Evolutionary conservation across 2,329 filamentous ascomycete species (phyloP).

Genomic region (Pseudogymnoascus pannorum): DNA sequence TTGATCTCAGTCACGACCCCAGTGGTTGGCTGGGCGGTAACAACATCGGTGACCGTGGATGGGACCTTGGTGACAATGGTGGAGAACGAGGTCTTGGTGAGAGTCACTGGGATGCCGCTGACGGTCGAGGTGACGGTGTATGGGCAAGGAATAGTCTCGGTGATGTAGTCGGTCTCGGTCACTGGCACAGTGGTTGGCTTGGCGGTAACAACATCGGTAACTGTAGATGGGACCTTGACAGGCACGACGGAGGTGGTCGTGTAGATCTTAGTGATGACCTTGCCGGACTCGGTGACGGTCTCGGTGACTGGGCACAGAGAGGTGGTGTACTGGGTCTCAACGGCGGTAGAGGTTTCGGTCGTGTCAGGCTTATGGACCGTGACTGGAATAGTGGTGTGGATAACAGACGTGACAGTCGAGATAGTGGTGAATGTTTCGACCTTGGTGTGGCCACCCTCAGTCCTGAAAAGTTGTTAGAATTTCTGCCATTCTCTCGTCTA

Average conservation of each 20-base stretch:
- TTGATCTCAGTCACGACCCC: slow-evolving; percentile 11
- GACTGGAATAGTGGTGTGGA: slow-evolving; percentile 13
- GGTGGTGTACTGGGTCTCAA: slow-evolving; percentile 25
- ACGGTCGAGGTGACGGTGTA: slow-evolving; percentile 6
- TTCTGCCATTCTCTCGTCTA: not conserved
- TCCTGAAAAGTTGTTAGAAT: slow-evolving; percentile 7
- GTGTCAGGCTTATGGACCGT: slow-evolving; percentile 27
- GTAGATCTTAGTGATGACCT: slow-evolving; percentile 27
- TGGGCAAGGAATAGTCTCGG: slow-evolving; percentile 12
- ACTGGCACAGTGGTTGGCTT: slow-evolving; percentile 8
- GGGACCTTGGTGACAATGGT: slow-evolving; percentile 18
- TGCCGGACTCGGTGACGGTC: slow-evolving; percentile 37
- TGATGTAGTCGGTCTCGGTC: slow-evolving; percentile 12
- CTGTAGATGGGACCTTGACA: slow-evolving; percentile 10
- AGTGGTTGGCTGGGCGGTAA: slow-evolving; percentile 2
- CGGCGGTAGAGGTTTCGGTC: slow-evolving; percentile 18
- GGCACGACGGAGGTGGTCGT: slow-evolving; percentile 21
- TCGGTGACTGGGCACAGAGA: slow-evolving; percentile 39
- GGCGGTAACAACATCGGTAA: slow-evolving; percentile 1
- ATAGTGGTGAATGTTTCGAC: slow-evolving; percentile 20
- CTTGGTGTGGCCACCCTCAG: slow-evolving; percentile 19
- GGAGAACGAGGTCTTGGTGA: slow-evolving; percentile 6
- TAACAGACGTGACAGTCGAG: slow-evolving; percentile 8
- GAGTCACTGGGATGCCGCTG: slow-evolving; percentile 2
- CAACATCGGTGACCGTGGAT: slow-evolving; percentile 7